phyloP scores from a whole-genome alignment of 768 basidiomycete species.

The Gloeopeniophorella convolvens region DNA sequence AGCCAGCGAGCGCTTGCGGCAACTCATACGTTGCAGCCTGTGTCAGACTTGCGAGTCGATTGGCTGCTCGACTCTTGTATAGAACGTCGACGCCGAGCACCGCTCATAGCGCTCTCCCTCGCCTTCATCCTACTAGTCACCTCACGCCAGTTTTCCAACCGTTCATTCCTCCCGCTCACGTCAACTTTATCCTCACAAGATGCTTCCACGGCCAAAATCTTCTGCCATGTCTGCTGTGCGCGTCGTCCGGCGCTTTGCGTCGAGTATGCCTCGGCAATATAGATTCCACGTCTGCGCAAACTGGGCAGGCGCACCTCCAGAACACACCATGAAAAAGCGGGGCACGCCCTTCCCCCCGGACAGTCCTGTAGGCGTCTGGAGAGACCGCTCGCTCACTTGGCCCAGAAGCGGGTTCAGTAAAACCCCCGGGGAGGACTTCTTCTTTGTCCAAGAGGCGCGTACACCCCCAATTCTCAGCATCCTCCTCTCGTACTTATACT shows the following conservation, averaged over 20 bases:
- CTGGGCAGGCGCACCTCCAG: slow-evolving; percentile 67
- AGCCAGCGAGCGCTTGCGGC: no score
- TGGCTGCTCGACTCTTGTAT: no score
- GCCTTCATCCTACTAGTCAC: no score
- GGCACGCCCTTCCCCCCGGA: slow-evolving; percentile 52
- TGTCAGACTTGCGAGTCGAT: no score
- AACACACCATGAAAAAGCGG: slow-evolving; percentile 28
- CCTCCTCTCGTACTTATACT: slow-evolving; percentile 9
- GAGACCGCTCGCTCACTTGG: slow-evolving; percentile 52
- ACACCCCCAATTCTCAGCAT: neutral
- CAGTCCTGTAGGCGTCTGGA: slow-evolving; percentile 59
- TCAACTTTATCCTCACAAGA: no score
- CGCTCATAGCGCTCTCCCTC: no score
- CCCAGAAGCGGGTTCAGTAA: slow-evolving; percentile 34
- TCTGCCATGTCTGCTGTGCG: neutral
- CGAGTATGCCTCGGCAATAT: slow-evolving; percentile 42
- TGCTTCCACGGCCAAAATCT: neutral
- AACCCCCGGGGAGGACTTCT: slow-evolving; percentile 55
- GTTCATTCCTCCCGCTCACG: no score
- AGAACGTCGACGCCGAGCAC: no score
- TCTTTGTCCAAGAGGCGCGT: slow-evolving; percentile 64
- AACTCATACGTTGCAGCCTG: no score
- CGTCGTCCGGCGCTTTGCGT: slow-evolving; percentile 14
- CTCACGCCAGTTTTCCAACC: no score
- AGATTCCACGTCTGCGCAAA: slow-evolving; percentile 71